Percentiles rank a stretch among this genome's conserved stretches.
Evolutionary conservation across 495 filamentous ascomycete genomes (phyloP).

Genomic region (Aspergillus bertholletiae): DNA sequence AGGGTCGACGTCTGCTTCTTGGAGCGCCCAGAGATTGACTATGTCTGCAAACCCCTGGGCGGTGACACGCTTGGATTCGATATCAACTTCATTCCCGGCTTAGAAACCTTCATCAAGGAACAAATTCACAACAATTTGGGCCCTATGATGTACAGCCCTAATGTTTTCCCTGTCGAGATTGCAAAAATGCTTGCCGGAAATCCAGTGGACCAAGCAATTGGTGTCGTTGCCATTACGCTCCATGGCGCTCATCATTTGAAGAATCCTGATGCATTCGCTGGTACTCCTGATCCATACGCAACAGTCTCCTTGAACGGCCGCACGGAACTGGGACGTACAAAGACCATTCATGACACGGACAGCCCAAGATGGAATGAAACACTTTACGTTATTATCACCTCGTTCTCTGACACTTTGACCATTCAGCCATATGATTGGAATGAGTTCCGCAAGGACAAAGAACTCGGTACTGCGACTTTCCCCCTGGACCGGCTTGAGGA

Average conservation of each 20-base stretch:
- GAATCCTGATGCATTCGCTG: slow-evolving; percentile 90
- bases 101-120: slow-evolving; percentile 91
- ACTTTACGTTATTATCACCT: slow-evolving; percentile 88
- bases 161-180: slow-evolving; percentile 97
- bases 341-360: slow-evolving; percentile 76
- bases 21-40: slow-evolving; percentile 74
- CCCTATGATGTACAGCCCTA: slow-evolving; percentile 96
- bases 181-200: slow-evolving; percentile 98
- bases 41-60: slow-evolving; percentile 94
- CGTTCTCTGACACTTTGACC: slow-evolving; percentile 79
- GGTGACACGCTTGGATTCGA: slow-evolving; percentile 95
- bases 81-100: slow-evolving; percentile 95
- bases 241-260: slow-evolving; percentile 89
- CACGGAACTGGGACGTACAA: slow-evolving; percentile 77
- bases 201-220: slow-evolving; percentile 91
- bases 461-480: slow-evolving; percentile 83
- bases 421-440: slow-evolving; percentile 89
- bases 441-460: slow-evolving; percentile 93
- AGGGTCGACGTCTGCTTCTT: slow-evolving; percentile 89
- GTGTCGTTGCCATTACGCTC: slow-evolving; percentile 85
- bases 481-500: slow-evolving; percentile 73
- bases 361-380: slow-evolving; percentile 97
- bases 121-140: slow-evolving; percentile 88
- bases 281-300: slow-evolving; percentile 90
- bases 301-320: slow-evolving; percentile 83